Evolutionary conservation across 371 early-diverging fungal species (phyloP).

Genomic region (Homolaphlyctis polyrhiza): DNA sequence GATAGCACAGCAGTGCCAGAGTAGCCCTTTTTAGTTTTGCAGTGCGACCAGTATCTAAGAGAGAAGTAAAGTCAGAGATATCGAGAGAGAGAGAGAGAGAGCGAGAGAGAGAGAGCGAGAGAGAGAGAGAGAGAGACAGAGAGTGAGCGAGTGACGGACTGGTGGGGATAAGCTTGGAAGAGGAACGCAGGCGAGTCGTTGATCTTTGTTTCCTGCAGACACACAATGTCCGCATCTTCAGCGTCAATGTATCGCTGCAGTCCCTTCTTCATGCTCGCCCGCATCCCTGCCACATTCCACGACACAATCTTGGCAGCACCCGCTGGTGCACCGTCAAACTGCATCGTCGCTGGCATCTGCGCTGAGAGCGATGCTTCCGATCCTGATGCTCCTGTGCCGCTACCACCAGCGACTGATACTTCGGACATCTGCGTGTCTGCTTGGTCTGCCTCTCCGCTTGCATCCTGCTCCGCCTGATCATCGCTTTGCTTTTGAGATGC

Average conservation of each 20-base stretch:
- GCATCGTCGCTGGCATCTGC: constrained; percentile 56
- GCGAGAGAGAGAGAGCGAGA: too few species aligned
- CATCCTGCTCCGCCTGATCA: not conserved
- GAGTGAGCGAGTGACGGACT: constrained; percentile 56
- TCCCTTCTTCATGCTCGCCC: constrained; percentile 75
- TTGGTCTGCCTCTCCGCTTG: too few species aligned
- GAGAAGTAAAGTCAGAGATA: too few species aligned
- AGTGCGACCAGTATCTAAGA: constrained; percentile 26
- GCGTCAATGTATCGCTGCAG: constrained; percentile 69
- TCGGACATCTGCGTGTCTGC: too few species aligned
- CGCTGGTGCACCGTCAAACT: constrained; percentile 39
- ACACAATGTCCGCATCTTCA: constrained; percentile 80
- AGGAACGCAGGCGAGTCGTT: constrained; percentile 44
- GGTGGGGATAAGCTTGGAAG: constrained; percentile 61
- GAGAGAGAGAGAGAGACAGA: too few species aligned
- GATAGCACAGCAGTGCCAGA: constrained; percentile 77
- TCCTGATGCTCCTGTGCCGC: not conserved
- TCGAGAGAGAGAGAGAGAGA: too few species aligned
- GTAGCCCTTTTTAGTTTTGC: constrained; percentile 70
- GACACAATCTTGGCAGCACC: constrained; percentile 67
- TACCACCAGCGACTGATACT: not conserved
- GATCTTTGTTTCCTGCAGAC: constrained; percentile 83
- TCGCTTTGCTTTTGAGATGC: not conserved
- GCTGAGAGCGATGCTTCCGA: too few species aligned
- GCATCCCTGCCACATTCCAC: constrained; percentile 76